Evolutionary conservation across 2,329 filamentous ascomycete species (phyloP), one percentile per base, ranked within the genome.

Genomic region (Lecanicillium sp.): DNA sequence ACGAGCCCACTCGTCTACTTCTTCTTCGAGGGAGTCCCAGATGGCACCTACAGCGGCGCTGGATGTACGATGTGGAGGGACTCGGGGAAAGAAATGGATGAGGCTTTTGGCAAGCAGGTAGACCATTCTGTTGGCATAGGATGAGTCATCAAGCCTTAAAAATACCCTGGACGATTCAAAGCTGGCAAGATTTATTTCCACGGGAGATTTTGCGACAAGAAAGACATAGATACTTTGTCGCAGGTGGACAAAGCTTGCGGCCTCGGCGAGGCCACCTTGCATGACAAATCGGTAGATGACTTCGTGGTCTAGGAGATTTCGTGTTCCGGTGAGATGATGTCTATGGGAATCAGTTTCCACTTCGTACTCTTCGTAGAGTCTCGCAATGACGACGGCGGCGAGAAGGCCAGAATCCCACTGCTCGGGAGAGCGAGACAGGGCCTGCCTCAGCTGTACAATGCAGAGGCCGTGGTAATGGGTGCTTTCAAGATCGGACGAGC

Each of bases 341-440:
- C 55, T 60, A 13, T 57, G 53, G 14, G 60, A 52, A 38, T 65
- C 62, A 4, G 52, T 43, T 19, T 48, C 47, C 18, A 43, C 47
- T 35, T 52, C 47, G 20, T 43, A 47, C 48, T 71, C 68, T 47
- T 71, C 68, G 38, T 71, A 68, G 5, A 70, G 55, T 0, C 68
- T 60, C 15, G 71, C 50, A 5, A 71, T 59, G 8, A 71, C 68
- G 1, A 73, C 67, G 0, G 67, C 65, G 1, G 67, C 59, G 1
- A 72, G 51, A 3, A 70, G 58, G 13, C 63, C 65, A 22, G 68
- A 67, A 34, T 68, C 64, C 47, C 64, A 67, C 2, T 59, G 58
- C 1, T 60, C 54, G 12, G 59, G 55, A 0, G 65, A 62, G 27
- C 59, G 57, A 7, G 64, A 58, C 12, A 71, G 54, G 3, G 63